Conservation (phyloP, 2,329 filamentous ascomycete genomes). For the Penicillium crustosum region DNA sequence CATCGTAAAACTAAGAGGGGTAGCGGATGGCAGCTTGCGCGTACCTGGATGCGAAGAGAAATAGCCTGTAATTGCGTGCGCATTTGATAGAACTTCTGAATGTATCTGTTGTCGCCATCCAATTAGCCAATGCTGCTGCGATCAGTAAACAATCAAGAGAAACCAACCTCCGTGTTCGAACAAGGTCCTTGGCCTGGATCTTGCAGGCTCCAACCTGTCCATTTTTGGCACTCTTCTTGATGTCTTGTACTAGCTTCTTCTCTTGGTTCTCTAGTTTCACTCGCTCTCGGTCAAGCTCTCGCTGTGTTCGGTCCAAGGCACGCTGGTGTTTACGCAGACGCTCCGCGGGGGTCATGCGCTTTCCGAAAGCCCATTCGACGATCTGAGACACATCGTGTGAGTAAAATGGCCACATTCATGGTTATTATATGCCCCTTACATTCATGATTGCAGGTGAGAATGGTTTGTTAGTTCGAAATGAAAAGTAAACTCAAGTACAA, state of each 20-base stretch:
- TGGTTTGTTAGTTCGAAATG: not conserved
- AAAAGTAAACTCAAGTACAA: constrained; percentile 9
- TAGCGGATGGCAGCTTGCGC: constrained; percentile 11
- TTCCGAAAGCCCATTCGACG: constrained; percentile 98
- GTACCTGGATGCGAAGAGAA: constrained; percentile 86
- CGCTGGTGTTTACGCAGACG: constrained; percentile 73
- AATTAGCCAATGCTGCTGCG: constrained; percentile 1
- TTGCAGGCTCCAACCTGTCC: constrained; percentile 98
- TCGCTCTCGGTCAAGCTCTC: constrained; percentile 90
- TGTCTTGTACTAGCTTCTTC: constrained; percentile 92
- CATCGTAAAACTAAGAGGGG: constrained; percentile 2
- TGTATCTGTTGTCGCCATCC: constrained; percentile 62
- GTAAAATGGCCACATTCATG: not conserved
- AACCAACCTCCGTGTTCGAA: constrained; percentile 75
- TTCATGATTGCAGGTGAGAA: constrained; percentile 36
- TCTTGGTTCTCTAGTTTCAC: constrained; percentile 98
- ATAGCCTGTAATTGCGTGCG: constrained; percentile 95
- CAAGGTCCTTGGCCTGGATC: constrained; percentile 96
- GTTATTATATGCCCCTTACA: constrained; percentile 30
- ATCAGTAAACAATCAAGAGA: not conserved
- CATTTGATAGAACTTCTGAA: constrained; percentile 99
- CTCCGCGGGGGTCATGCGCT: constrained; percentile 92
- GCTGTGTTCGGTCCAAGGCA: constrained; percentile 93
- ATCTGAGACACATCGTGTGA: constrained; percentile 59
- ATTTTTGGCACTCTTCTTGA: constrained; percentile 98